Evolutionary conservation across 352 stramenopile species (phyloP), one percentile per base, ranked within the genome.

Genomic region (Globisporangium paroecandrum): DNA sequence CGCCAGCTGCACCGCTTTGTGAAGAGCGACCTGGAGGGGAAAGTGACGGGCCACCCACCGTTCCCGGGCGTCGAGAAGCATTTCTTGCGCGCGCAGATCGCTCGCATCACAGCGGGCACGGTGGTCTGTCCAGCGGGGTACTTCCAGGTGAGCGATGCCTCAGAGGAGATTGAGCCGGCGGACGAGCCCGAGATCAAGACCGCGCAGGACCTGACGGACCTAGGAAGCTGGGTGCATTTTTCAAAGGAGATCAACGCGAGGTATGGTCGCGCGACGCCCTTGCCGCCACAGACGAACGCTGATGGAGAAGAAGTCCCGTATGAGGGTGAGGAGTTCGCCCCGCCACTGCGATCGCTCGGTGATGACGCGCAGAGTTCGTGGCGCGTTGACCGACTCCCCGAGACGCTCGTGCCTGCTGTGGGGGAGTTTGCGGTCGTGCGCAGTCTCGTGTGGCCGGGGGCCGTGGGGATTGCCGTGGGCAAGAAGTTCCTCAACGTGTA

Each of bases 401-500:
- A 71, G 6, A 94, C 80, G 15, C 68, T 90, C 43, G 77, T 89
- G 25, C 85, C 82, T 0, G 70, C 83, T 9, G 85, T 85, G 13
- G 83, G 75, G 20, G 85, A 85, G 64, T 79, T 85, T 43, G 81
- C 81, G 15, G 76, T 97, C 24, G 78, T 89, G 6, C 82, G 89
- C 51, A 95, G 82, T 56, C 73, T 95, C 25, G 67, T 83, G 57
- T 98, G 89, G 90, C 93, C 90, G 8, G 93, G 91, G 3, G 91
- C 91, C 2, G 83, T 97, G 24, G 88, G 89, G 36, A 89, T 98
- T 49, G 89, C 82, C 1, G 77, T 87, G 10, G 88, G 85, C 24
- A 95, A 93, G 66, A 93, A 89, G 68, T 97, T 95, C 66, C 77
- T 93, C 3, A 97, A 96, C 73, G 74, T 96, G 27, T 98, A 98